Base-by-base conservation (phyloP, 805 yeast genomes). In the Yamadazyma scolyti region DNA sequence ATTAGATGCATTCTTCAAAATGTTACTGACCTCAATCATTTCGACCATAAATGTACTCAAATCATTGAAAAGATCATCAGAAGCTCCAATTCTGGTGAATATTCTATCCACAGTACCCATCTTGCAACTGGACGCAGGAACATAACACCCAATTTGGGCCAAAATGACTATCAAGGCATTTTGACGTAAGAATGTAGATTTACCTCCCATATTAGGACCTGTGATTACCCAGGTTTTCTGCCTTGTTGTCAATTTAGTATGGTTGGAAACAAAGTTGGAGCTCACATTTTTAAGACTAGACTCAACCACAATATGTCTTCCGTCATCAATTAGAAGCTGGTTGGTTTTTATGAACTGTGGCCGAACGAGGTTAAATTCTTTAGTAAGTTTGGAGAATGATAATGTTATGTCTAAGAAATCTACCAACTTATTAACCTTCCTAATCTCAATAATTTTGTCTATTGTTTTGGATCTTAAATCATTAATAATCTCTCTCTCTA, bases 201-300 rank as follows among this genome's bases (percentile, higher is more conserved):
- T 85, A 1, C 95, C 95, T 6, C 95, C 95, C 89, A 84, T 83
- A 45, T 84, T 84, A 0, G 94, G 93, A 0, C 95, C 95, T 0
- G 95, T 79, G 12, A 88, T 74, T 9, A 88, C 66, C 51, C 80
- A 67, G n/a, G 46, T 20, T 19, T 40, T 47, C 16, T 39, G 42
- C 6, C 20, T 18, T 6, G 25, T 29, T 9, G 34, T 31, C 9
- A 65, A 30, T 6, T 38, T 42, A 10, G 66, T 58, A 38, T 60
- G 52, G 68, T 39, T 77, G 22, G 42, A 69, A 48, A 50, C 50
- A 39, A 81, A 82, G 33, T 65, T 60, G 10, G 50, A 56, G 1
- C 79, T 74, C 15, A 60, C 58, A 1, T 60, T 52, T 27, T 60
- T 67, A 33, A 84, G 59, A 1, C 86, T 85, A 20, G 78, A 74